These are phyloP conservation scores for Lachnellula occidentalis DNA, from an alignment of 2,329 filamentous ascomycete genomes.

Conservation along the genomic window DNA sequence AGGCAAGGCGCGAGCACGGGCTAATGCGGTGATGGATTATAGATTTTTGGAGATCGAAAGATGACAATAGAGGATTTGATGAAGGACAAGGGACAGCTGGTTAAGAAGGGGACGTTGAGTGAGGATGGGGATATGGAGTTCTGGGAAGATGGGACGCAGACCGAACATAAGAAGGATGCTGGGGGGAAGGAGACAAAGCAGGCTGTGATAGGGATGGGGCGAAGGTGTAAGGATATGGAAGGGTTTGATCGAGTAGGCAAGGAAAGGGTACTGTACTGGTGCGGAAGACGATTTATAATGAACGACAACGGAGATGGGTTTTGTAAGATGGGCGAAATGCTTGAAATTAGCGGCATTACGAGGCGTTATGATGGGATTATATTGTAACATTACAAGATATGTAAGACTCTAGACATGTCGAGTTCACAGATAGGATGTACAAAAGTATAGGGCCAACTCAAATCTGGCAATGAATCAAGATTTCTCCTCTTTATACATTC, in stretches of 20 bases:
- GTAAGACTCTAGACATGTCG: background rate
- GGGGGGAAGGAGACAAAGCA: conserved; percentile 5
- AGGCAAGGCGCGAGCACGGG: background rate
- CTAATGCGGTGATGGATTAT: conserved; percentile 5
- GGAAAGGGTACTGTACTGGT: too few relatives aligned
- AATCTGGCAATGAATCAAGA: background rate
- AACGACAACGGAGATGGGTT: background rate
- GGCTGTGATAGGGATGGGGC: background rate
- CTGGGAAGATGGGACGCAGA: conserved; percentile 60
- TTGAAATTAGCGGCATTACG: conserved; percentile 8
- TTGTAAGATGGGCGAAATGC: background rate
- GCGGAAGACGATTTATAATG: too few relatives aligned
- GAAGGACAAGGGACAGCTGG: conserved; percentile 65
- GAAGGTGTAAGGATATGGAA: background rate
- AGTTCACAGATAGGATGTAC: background rate
- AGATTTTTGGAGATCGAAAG: conserved; percentile 67
- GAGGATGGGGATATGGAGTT: conserved; percentile 87
- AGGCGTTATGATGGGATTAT: conserved; percentile 1
- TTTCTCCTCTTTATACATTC: background rate
- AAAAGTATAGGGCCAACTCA: background rate
- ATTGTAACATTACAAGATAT: background rate
- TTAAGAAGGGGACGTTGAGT: conserved; percentile 66
- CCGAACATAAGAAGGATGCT: background rate
- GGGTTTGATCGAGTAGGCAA: too few relatives aligned
- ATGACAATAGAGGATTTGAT: conserved; percentile 75